Evolutionary conservation across 108 stramenopile species (phyloP), one percentile per base, ranked within the genome.

Genomic region (Pseudonitzschia multiseries): DNA sequence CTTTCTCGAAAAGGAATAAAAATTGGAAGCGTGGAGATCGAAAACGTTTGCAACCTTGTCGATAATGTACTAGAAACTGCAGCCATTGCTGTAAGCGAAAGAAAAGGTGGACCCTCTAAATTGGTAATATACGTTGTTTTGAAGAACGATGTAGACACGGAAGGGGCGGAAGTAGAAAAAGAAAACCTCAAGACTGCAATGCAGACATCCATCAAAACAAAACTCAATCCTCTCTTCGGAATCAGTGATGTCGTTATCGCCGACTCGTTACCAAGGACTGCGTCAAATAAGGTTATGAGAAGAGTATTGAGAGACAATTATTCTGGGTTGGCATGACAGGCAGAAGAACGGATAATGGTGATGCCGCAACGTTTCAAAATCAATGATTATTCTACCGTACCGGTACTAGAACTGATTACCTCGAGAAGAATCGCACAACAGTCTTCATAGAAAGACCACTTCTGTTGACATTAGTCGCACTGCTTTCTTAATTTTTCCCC

Each of bases 201-300:
- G 79, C 65, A 74, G 70, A 42, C 74, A 22, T 70, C 69, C 18
- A 74, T 79, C 60, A 79, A 79, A 22, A 32, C 63, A 15, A 68
- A 79, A 28, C 60, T 79, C 51, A 79, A 79, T 71, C 79, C 79
- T 41, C 57, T 79, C 17, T 79, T 79, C 63, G 74, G 67, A 40
- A 69, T 79, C 20, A 62, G 69, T 36, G 79, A 79, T 26, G 68
- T 79, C 17, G 79, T 75, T 14, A 61, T 74, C 22, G 44, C 42
- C 8, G 59, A 63, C 8, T 31, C 18, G 10, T 61, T 79, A 32
- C 79, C 79, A 22, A 67, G 79, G 29, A 79, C 79, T 15, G 73
- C 79, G 8, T 74, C 79, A 53, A 79, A 79, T 57, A 79, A 79
- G 48, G 79, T 79, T 0, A 79, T 79, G 79, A 68, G 79, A 32